Percentiles rank a stretch among this genome's conserved stretches.
Conservation (phyloP, 2,329 filamentous ascomycete genomes). For the Alternaria tenuissima region DNA sequence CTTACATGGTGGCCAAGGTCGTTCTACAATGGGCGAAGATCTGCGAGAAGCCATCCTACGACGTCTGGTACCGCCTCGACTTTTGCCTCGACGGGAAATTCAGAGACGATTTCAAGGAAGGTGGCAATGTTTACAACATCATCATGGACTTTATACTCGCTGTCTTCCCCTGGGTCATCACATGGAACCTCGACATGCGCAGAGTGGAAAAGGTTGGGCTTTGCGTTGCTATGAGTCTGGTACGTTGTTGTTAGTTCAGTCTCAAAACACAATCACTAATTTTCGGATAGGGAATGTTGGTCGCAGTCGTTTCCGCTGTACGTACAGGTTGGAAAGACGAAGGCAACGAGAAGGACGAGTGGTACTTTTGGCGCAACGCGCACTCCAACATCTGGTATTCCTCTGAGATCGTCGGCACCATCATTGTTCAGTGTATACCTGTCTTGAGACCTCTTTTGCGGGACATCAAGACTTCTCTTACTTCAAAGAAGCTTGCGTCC, state of each 20-base stretch:
- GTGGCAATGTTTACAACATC: slow-evolving; percentile 63
- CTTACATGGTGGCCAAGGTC: slow-evolving; percentile 58
- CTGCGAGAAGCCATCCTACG: slow-evolving; percentile 54
- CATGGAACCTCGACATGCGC: slow-evolving; percentile 59
- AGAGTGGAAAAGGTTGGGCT: slow-evolving; percentile 60
- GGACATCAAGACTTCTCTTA: slow-evolving; percentile 52
- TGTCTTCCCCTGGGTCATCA: slow-evolving; percentile 60
- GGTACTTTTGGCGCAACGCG: slow-evolving; percentile 60
- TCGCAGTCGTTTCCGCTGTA: slow-evolving; percentile 60
- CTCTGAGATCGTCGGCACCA: slow-evolving; percentile 62
- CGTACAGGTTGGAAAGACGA: slow-evolving; percentile 61
- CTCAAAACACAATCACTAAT: slow-evolving; percentile 5
- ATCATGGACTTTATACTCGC: slow-evolving; percentile 64
- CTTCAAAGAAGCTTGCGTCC: slow-evolving; percentile 44
- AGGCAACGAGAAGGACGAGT: slow-evolving; percentile 56
- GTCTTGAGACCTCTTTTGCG: slow-evolving; percentile 60
- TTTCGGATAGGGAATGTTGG: slow-evolving; percentile 52
- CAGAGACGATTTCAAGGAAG: slow-evolving; percentile 58
- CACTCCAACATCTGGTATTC: slow-evolving; percentile 61
- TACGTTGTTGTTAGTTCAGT: slow-evolving; percentile 10
- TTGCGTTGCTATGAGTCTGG: slow-evolving; percentile 60
- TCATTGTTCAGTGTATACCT: slow-evolving; percentile 64
- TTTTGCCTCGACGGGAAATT: slow-evolving; percentile 55
- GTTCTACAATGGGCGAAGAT: slow-evolving; percentile 61
- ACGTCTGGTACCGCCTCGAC: slow-evolving; percentile 59